phyloP scores from a whole-genome alignment of 1,284 basidiomycete genomes.

The Ustilago sp. region DNA sequence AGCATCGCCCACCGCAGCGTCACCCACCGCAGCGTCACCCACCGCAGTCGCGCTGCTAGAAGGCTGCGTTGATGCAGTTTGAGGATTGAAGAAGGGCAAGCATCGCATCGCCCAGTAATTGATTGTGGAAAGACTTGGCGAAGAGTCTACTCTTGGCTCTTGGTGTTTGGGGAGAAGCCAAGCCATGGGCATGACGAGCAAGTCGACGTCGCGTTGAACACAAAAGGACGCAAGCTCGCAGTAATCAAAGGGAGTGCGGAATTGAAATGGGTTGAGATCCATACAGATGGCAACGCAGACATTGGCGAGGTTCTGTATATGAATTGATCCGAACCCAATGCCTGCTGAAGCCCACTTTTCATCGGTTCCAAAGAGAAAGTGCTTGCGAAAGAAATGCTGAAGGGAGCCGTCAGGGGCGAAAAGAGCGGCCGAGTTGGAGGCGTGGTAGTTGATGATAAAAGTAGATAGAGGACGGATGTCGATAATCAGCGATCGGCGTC shows the following conservation, averaged over 20 bases:
- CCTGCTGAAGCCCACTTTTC: slow-evolving; percentile 85
- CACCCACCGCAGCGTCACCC: not conserved
- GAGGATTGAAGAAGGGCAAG: slow-evolving; percentile 43
- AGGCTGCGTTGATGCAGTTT: not conserved
- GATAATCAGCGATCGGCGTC: no score
- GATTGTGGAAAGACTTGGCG: slow-evolving; percentile 48
- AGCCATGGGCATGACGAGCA: slow-evolving; percentile 76
- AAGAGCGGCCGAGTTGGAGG: slow-evolving; percentile 82
- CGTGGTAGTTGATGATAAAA: slow-evolving; percentile 5
- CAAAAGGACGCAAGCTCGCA: slow-evolving; percentile 85
- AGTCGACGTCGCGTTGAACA: slow-evolving; percentile 73
- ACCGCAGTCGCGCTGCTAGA: not conserved
- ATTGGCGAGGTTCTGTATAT: slow-evolving; percentile 75
- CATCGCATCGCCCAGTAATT: slow-evolving; percentile 64
- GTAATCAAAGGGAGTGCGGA: slow-evolving; percentile 74
- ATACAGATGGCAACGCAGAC: slow-evolving; percentile 71
- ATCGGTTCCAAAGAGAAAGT: slow-evolving; percentile 80
- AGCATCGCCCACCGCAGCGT: not conserved
- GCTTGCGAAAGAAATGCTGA: slow-evolving; percentile 71
- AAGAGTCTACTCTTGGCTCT: not conserved
- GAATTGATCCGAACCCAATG: slow-evolving; percentile 78
- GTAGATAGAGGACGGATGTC: slow-evolving; percentile 78
- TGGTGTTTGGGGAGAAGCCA: slow-evolving; percentile 57
- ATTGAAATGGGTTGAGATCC: slow-evolving; percentile 71
- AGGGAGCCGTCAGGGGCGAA: slow-evolving; percentile 77